Conservation (phyloP, 352 stramenopile genomes). For the Phytopythium delawarense region DNA sequence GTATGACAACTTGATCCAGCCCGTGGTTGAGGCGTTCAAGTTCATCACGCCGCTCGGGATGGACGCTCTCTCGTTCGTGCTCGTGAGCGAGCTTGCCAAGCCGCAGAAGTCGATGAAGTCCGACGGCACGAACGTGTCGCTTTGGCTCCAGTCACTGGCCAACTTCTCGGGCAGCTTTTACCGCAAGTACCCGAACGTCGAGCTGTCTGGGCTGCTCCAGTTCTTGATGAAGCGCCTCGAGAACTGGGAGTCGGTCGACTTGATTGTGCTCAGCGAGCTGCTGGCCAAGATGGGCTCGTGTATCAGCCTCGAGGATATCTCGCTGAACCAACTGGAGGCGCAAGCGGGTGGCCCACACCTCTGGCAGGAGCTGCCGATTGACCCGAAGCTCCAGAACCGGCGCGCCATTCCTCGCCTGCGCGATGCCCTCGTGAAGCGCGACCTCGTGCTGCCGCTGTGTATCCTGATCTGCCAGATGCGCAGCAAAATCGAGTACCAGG, state of each 20-base stretch:
- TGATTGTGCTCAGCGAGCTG: slow-evolving; percentile 86
- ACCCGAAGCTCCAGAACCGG: slow-evolving; percentile 82
- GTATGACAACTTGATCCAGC: slow-evolving; percentile 96
- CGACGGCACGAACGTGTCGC: slow-evolving; percentile 89
- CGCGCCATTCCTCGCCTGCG: slow-evolving; percentile 73
- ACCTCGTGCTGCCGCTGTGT: slow-evolving; percentile 70
- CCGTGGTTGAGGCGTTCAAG: slow-evolving; percentile 95
- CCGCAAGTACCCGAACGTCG: slow-evolving; percentile 90
- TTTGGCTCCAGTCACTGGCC: slow-evolving; percentile 92
- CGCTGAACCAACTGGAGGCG: slow-evolving; percentile 74
- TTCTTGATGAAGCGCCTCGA: slow-evolving; percentile 89
- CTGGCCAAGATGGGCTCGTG: slow-evolving; percentile 88
- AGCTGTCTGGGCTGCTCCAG: slow-evolving; percentile 87
- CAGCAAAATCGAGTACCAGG: slow-evolving; percentile 78
- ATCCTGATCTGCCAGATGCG: slow-evolving; percentile 85
- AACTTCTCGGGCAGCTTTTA: slow-evolving; percentile 95
- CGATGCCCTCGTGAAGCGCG: slow-evolving; percentile 80
- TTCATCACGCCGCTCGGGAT: slow-evolving; percentile 92
- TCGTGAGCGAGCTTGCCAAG: slow-evolving; percentile 88
- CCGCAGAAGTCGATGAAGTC: slow-evolving; percentile 82
- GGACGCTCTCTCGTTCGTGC: slow-evolving; percentile 93
- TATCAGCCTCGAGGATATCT: slow-evolving; percentile 86
- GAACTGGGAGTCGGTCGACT: slow-evolving; percentile 79
- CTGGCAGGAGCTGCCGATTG: slow-evolving; percentile 62
- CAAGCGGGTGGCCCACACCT: slow-evolving; percentile 74